Evolutionary conservation across 495 filamentous ascomycete species (phyloP).

Genomic region (Barbatosphaeria neglecta): DNA sequence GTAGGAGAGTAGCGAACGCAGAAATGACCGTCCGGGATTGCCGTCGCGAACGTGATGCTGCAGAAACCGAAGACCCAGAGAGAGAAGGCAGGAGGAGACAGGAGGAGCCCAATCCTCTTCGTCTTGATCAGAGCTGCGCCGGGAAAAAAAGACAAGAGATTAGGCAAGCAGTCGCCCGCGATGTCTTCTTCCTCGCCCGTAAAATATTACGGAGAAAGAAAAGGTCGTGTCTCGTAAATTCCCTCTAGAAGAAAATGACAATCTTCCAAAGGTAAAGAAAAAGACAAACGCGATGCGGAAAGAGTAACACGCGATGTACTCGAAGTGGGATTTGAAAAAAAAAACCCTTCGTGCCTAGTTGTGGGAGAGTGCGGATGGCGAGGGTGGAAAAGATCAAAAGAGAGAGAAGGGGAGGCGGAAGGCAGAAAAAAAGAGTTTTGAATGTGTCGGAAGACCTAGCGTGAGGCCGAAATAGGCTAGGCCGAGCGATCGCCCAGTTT

Average conservation of each 20-base stretch:
- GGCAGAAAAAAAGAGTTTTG: constrained; percentile 7
- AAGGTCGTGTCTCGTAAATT: constrained; percentile 17
- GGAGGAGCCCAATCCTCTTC: not conserved
- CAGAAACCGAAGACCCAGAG: constrained; percentile 21
- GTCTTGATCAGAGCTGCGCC: not conserved
- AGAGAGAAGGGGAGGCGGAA: constrained; percentile 10
- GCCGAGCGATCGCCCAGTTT: not conserved
- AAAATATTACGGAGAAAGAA: constrained; percentile 19
- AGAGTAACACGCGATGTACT: not conserved
- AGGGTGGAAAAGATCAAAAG: constrained; percentile 8
- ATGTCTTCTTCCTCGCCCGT: constrained; percentile 5
- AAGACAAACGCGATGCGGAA: constrained; percentile 8
- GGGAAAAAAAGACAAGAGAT: constrained; percentile 12
- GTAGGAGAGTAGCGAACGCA: constrained; percentile 15
- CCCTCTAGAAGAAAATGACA: constrained; percentile 29
- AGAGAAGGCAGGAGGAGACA: constrained; percentile 11
- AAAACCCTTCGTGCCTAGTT: constrained; percentile 3
- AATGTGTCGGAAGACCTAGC: not conserved
- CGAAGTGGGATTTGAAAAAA: constrained; percentile 11
- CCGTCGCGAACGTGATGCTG: constrained; percentile 18
- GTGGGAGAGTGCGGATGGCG: constrained; percentile 1
- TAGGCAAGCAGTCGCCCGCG: not conserved
- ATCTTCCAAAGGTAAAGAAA: constrained; percentile 29
- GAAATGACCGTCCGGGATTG: not conserved
- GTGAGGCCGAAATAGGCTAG: not conserved